Evolutionary conservation across 2,329 filamentous ascomycete species (phyloP).

Genomic region (Didymellaceae sp.): DNA sequence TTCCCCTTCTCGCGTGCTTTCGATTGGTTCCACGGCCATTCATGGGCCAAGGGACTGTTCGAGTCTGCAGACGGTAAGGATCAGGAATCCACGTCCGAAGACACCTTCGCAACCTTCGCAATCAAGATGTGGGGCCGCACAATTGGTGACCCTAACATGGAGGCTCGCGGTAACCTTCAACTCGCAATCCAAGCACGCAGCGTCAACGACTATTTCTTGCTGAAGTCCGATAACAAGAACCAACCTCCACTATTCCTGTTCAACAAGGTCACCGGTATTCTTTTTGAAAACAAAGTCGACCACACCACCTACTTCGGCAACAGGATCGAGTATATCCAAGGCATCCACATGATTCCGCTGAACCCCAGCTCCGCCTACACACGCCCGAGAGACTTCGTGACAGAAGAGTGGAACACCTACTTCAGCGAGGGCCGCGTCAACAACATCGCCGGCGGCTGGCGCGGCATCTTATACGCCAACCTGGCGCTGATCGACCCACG

Average conservation of each 20-base stretch:
- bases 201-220: slow-evolving; percentile 83
- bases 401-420: slow-evolving; percentile 71
- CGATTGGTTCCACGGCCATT: slow-evolving; percentile 93
- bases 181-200: slow-evolving; percentile 77
- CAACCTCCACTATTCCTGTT: slow-evolving; percentile 79
- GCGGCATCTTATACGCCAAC: slow-evolving; percentile 83
- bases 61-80: slow-evolving; percentile 79
- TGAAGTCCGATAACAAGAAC: slow-evolving; percentile 72
- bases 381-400: slow-evolving; percentile 74
- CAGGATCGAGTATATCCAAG: slow-evolving; percentile 70
- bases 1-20: slow-evolving; percentile 79
- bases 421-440: slow-evolving; percentile 75
- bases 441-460: slow-evolving; percentile 77
- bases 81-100: slow-evolving; percentile 91
- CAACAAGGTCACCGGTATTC: slow-evolving; percentile 75
- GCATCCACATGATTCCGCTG: slow-evolving; percentile 84
- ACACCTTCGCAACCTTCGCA: slow-evolving; percentile 85
- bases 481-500: slow-evolving; percentile 77
- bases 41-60: slow-evolving; percentile 86
- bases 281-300: slow-evolving; percentile 97
- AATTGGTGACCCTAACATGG: slow-evolving; percentile 76
- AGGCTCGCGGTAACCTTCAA: slow-evolving; percentile 81
- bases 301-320: slow-evolving; percentile 87
- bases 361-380: slow-evolving; percentile 74
- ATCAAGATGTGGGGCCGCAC: slow-evolving; percentile 94